phyloP scores from a whole-genome alignment of 768 basidiomycete species.

The Thelephora aurantiotincta region DNA sequence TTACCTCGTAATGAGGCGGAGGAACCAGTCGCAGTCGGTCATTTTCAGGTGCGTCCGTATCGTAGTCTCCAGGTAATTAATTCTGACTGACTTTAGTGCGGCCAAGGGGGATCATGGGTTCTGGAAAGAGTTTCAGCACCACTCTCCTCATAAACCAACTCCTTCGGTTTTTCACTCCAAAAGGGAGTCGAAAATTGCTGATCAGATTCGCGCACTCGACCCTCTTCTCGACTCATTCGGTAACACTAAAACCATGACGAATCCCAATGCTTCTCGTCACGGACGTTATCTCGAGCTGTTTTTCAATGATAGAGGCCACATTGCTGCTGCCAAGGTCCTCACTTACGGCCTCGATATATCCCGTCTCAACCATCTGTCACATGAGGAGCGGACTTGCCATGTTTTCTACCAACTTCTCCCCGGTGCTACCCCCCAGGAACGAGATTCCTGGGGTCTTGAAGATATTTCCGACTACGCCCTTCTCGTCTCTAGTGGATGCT shows the following conservation, averaged over 20 bases:
- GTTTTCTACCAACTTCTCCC: conserved; percentile 88
- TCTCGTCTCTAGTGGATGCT: conserved; percentile 76
- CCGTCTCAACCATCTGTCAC: conserved; percentile 53
- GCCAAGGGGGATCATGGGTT: conserved; percentile 72
- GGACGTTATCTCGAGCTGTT: conserved; percentile 74
- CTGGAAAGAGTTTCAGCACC: conserved; percentile 68
- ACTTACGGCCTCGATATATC: conserved; percentile 83
- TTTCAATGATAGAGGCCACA: conserved; percentile 67
- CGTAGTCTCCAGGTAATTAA: neutral
- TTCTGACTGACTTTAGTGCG: conserved; percentile 4
- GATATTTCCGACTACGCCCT: conserved; percentile 78
- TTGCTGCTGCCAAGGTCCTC: conserved; percentile 64
- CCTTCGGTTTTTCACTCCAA: conserved; percentile 76
- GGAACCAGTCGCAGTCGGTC: conserved; percentile 64
- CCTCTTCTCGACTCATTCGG: conserved; percentile 85
- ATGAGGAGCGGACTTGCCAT: conserved; percentile 83
- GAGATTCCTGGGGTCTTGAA: conserved; percentile 62
- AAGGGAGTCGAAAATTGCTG: conserved; percentile 53
- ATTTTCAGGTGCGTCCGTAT: conserved; percentile 48
- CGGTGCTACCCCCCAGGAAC: conserved; percentile 69
- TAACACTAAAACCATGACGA: conserved; percentile 76
- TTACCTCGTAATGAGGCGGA: conserved; percentile 72
- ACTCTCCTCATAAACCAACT: conserved; percentile 70
- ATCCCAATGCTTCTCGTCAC: conserved; percentile 79
- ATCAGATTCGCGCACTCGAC: conserved; percentile 63